Conservation (phyloP, 768 basidiomycete genomes). For the Arthromyces matolae region DNA sequence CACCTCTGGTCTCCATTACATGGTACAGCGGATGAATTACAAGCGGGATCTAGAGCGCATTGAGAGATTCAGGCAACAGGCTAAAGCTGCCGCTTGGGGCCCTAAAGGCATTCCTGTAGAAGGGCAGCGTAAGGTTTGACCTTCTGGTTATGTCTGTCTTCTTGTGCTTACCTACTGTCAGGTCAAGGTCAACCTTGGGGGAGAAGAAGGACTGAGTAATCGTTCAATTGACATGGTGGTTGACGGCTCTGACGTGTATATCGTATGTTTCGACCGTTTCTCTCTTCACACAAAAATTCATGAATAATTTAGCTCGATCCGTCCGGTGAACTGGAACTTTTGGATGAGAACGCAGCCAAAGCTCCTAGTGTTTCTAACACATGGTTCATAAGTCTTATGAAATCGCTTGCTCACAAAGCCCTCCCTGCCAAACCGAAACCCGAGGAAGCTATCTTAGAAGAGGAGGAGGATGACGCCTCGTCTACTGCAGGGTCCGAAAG, state of each 20-base stretch:
- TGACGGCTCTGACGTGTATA: constrained; percentile 68
- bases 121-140: constrained; percentile 75
- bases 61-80: constrained; percentile 53
- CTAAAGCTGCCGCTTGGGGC: constrained; percentile 80
- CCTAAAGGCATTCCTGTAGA: constrained; percentile 61
- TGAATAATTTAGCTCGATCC: constrained; percentile 48
- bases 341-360: constrained; percentile 57
- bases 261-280: constrained; percentile 46
- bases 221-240: constrained; percentile 79
- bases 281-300: background rate
- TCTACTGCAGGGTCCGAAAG: constrained; percentile 45
- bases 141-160: constrained; percentile 15
- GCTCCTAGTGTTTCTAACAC: constrained; percentile 59
- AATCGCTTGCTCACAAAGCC: constrained; percentile 27
- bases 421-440: constrained; percentile 19
- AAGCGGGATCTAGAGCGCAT: constrained; percentile 69
- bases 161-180: constrained; percentile 19
- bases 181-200: constrained; percentile 73
- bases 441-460: constrained; percentile 21
- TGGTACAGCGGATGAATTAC: constrained; percentile 78
- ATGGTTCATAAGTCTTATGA: constrained; percentile 61
- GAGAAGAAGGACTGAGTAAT: constrained; percentile 52
- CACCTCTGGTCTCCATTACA: constrained; percentile 77
- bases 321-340: constrained; percentile 50
- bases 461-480: constrained; percentile 34